Conservation (phyloP, 345 rosid genomes). For the Citrus sp. region DNA sequence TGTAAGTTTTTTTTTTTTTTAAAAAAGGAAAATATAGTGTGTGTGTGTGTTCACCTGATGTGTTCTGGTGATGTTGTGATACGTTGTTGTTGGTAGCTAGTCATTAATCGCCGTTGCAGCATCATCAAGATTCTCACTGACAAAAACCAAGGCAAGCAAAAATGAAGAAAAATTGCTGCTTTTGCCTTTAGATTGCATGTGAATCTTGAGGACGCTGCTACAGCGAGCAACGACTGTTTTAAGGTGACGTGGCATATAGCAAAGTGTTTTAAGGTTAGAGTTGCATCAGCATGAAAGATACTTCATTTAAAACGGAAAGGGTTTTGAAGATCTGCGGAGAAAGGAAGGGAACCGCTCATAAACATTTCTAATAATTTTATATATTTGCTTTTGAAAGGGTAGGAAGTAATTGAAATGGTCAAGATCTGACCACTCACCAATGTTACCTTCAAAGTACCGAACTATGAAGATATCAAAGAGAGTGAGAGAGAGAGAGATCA, state of each 20-base stretch:
- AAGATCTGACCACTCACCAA: neutral
- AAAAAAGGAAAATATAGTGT: too few species aligned
- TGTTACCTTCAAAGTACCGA: too few species aligned
- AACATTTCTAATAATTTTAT: neutral
- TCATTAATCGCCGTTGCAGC: neutral
- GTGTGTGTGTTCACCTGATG: neutral
- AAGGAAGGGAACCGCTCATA: neutral
- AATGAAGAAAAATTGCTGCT: neutral
- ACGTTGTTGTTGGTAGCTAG: neutral
- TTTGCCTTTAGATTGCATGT: neutral
- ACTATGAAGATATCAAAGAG: neutral
- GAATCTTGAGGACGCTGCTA: neutral
- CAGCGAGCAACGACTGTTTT: neutral
- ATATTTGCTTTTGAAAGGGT: neutral
- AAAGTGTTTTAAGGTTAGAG: neutral
- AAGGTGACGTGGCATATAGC: neutral
- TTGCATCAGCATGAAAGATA: neutral
- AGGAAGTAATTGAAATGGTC: neutral
- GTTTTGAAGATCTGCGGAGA: neutral
- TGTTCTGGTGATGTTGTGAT: neutral
- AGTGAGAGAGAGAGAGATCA: neutral
- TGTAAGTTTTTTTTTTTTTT: too few species aligned
- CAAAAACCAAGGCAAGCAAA: neutral
- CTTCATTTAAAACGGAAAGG: neutral
- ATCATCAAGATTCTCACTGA: slow-evolving; percentile 1